Percentiles rank a stretch among this genome's conserved stretches.
Evolutionary conservation across 2,329 filamentous ascomycete genomes (phyloP).

Genomic region (Fusarium pininemorale): DNA sequence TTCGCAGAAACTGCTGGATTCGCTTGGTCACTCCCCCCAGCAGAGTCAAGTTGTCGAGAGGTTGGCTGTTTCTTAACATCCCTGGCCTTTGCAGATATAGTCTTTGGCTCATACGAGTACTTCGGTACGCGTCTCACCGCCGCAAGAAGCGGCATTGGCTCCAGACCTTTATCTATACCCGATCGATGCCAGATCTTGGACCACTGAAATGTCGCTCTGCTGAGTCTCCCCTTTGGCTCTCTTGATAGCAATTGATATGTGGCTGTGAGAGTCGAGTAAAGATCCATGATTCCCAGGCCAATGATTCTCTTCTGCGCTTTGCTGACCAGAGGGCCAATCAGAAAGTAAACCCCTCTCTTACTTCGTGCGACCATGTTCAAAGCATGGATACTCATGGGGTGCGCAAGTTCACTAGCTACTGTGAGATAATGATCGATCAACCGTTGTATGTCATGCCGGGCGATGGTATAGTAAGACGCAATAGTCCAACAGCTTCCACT

Average conservation of each 20-base stretch:
- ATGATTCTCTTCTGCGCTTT: constrained; percentile 40
- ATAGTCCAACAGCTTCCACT: constrained; percentile 41
- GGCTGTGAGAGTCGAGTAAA: constrained; percentile 34
- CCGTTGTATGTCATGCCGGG: constrained; percentile 17
- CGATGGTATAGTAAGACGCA: constrained; percentile 38
- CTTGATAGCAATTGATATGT: constrained; percentile 29
- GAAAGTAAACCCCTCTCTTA: constrained; percentile 32
- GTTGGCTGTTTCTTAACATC: accelerated
- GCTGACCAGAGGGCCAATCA: constrained; percentile 29
- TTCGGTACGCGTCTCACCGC: constrained; percentile 31
- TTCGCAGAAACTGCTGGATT: accelerated
- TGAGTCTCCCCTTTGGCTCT: constrained; percentile 19
- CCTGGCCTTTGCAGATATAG: neutral
- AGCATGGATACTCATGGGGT: constrained; percentile 32
- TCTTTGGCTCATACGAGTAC: constrained; percentile 19
- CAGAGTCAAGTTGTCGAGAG: neutral
- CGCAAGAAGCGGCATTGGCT: constrained; percentile 36
- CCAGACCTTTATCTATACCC: constrained; percentile 9
- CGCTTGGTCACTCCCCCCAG: accelerated
- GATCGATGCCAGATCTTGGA: constrained; percentile 32
- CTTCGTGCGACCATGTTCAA: constrained; percentile 25
- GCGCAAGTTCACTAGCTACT: constrained; percentile 27
- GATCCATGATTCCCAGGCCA: constrained; percentile 35
- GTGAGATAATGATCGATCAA: constrained; percentile 31
- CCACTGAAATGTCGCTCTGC: constrained; percentile 33